Base-by-base conservation (phyloP, 306 rosid species). In the Purshia tridentata region DNA sequence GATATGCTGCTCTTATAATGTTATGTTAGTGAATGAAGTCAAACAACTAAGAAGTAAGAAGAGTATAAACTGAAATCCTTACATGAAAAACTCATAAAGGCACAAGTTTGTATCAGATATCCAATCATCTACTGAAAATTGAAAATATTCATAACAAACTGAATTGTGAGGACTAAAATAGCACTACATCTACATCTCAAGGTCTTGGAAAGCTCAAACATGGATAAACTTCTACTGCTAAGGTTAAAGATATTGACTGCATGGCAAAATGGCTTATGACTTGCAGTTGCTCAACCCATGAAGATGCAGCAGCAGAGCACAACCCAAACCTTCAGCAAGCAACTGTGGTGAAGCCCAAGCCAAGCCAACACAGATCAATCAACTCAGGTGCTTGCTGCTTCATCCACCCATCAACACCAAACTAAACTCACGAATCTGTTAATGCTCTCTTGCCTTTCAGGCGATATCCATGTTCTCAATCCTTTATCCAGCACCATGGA, bases 401-500 rank as follows among this genome's bases (percentile, higher is more conserved):
- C 35, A 8, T 53, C 22, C 35, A 53, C 1, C 12, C 18, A 39
- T 75, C 60, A 76, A 22, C 66, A 49, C 84, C 84, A 81, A 35
- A 29, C 48, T 56, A 81, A 45, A 42, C 55, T 19, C 50, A 65
- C 73, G 65, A 59, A 65, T 60, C 62, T 67, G 65, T 55, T 1
- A 42, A 81, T 59, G 7, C 54, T 71, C 42, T 60, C 56, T 20
- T 51, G 75, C 22, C 48, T 65, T 9, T 42, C 20, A 53, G n/a
- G 3, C 8, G 69, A 61, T 5, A 80, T 55, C 81, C 81, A 65
- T 56, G 19, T 51, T 67, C 69, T 51, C 22, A 72, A 66, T 13
- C 74, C 66, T 15, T 35, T 71, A 58, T 76, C 78, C 37, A 81
- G 75, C 67, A 76, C 78, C 16, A 67, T 6, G 20, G 11, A 61